A percentile compares a stretch with the other conserved stretches of the same genome.
phyloP scores from a whole-genome alignment of 495 filamentous ascomycete species.

The Penicillium taxi region DNA sequence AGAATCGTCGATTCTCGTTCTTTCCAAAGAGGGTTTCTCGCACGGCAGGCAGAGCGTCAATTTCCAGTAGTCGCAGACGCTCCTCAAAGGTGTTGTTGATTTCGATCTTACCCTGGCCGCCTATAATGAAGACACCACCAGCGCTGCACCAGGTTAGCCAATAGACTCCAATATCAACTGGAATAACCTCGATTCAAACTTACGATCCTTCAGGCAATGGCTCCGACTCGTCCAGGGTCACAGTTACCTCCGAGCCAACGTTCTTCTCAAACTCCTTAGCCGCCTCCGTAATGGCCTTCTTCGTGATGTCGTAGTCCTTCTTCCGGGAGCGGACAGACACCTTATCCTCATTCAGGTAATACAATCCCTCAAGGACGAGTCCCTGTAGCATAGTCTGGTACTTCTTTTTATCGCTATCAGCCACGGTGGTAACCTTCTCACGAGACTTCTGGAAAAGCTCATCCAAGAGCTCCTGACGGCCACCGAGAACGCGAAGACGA shows the following conservation, averaged over 20 bases:
- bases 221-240: conserved; percentile 71
- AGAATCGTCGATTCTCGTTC: conserved; percentile 90
- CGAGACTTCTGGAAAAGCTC: conserved; percentile 77
- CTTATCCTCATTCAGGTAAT: conserved; percentile 73
- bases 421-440: conserved; percentile 54
- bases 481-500: conserved; percentile 74
- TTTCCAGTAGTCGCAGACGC: conserved; percentile 73
- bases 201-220: conserved; percentile 77
- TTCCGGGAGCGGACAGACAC: conserved; percentile 65
- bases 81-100: conserved; percentile 98
- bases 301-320: conserved; percentile 64
- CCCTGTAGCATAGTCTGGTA: conserved; percentile 71
- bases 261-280: conserved; percentile 73
- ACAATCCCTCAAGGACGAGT: conserved; percentile 82
- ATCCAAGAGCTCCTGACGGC: conserved; percentile 85
- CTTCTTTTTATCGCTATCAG: conserved; percentile 55
- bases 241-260: conserved; percentile 52
- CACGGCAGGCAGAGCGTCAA: conserved; percentile 76
- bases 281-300: conserved; percentile 68
- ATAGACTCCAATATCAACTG: not conserved
- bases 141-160: conserved; percentile 44
- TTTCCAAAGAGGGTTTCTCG: conserved; percentile 80
- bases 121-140: conserved; percentile 74
- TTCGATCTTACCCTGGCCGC: conserved; percentile 85
- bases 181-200: too few relatives aligned